A percentile compares a stretch with the other conserved stretches of the same genome.
Conservation (phyloP, 495 filamentous ascomycete species). For the Parmelia sp. region DNA sequence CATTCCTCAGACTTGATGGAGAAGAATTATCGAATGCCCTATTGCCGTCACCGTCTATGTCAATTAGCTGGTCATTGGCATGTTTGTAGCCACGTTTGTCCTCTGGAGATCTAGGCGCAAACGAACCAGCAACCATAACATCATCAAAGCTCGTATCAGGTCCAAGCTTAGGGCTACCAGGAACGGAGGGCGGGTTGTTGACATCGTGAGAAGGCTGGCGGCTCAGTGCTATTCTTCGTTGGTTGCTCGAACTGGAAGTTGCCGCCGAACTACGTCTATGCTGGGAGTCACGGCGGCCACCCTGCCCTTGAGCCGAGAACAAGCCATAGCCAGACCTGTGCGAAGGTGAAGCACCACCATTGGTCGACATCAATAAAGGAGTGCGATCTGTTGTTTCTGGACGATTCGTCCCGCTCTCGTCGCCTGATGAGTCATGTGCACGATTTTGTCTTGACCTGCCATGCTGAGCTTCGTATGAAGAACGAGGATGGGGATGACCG, state of each 20-base stretch:
- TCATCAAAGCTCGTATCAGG: conserved; percentile 67
- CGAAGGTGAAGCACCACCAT: conserved; percentile 20
- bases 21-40: conserved; percentile 29
- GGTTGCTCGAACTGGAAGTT: conserved; percentile 28
- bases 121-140: conserved; percentile 61
- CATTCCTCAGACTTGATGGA: conserved; percentile 32
- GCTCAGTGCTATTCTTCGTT: conserved; percentile 19
- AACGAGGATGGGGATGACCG: conserved; percentile 14
- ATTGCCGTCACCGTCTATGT: conserved; percentile 44
- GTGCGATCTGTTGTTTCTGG: conserved; percentile 22
- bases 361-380: conserved; percentile 21
- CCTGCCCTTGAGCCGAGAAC: conserved; percentile 10
- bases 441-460: conserved; percentile 14
- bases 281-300: conserved; percentile 20
- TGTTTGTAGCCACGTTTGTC: conserved; percentile 37
- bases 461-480: conserved; percentile 16
- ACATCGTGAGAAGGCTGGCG: conserved; percentile 58
- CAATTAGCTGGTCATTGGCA: conserved; percentile 48
- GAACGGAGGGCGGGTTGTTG: conserved; percentile 95
- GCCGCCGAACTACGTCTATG: conserved; percentile 22
- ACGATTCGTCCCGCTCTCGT: conserved; percentile 29
- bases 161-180: conserved; percentile 61
- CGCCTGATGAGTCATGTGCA: conserved; percentile 24
- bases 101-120: conserved; percentile 39
- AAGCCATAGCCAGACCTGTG: conserved; percentile 34